Evolutionary conservation across 2,329 filamentous ascomycete species (phyloP), one percentile per base, ranked within the genome.

Genomic region (Phaeophleospora eucalypticola): DNA sequence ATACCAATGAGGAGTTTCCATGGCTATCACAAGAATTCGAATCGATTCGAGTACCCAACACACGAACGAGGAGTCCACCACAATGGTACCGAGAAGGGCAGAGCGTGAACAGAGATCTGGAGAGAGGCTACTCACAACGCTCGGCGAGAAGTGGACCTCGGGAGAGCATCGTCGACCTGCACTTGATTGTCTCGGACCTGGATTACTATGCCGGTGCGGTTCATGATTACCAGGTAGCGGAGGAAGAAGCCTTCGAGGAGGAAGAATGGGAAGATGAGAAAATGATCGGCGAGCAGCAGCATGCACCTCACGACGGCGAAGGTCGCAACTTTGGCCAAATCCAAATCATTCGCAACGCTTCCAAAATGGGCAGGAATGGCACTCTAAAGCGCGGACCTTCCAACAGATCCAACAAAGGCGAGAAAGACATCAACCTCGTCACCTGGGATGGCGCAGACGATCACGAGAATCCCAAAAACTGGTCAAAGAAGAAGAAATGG

Each of bases 401-500:
- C 7, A 58, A 54, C 20, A 52, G 51, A 41, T 62, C 59, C 20
- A 56, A 51, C 46, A 62, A 60, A 40, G 57, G 56, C 17, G 61
- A 64, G 49, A 63, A 63, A 40, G 63, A 65, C 18, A 49, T 54
- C 49, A 63, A 65, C 41, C 52, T 65, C 2, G 71, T 75, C 1
- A 69, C 67, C 1, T 76, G 72, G 72, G 72, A 74, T 45, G 65
- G 67, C 2, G 63, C 69, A 3, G 62, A 72, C 21, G 73, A 76
- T 48, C 69, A 68, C 9, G 61, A 60, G 18, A 75, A 76, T 41
- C 73, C 73, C 1, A 72, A 73, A 52, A 74, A 74, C 46, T 74
- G 71, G 71, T 57, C 60, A 2, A 65, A 65, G 48, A 63, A 61
- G 44, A 59, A 65, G 21, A 73, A 73, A 57, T 74, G 72, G 72